These are phyloP conservation scores for Cutaneotrichosporon sp. DNA, from an alignment of 1,284 basidiomycete genomes.

Conservation along the genomic window DNA sequence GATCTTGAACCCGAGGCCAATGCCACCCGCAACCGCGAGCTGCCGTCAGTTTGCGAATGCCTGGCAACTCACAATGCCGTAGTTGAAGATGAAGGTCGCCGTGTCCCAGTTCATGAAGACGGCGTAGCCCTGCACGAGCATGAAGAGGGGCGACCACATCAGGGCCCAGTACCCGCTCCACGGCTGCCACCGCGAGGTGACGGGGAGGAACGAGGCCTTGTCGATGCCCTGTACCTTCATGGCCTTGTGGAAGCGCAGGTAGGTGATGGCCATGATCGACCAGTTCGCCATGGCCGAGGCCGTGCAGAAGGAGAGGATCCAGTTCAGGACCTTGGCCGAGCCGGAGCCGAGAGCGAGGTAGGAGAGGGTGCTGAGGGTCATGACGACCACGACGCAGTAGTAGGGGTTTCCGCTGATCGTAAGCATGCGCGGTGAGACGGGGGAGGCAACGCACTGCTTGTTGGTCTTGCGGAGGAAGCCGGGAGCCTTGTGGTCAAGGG, in stretches of 20 bases:
- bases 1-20: not conserved
- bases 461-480: constrained; percentile 61
- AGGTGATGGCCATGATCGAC: constrained; percentile 74
- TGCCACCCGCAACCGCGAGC: not conserved
- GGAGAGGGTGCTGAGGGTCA: constrained; percentile 61
- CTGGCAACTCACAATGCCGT: too few species aligned
- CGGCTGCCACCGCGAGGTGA: not conserved
- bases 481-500: constrained; percentile 59
- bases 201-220: not conserved
- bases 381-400: constrained; percentile 61
- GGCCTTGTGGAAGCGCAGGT: constrained; percentile 72
- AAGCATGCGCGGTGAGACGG: not conserved
- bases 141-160: not conserved
- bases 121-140: not conserved
- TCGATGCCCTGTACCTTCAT: constrained; percentile 65
- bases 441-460: constrained; percentile 43
- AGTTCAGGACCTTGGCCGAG: constrained; percentile 67
- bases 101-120: not conserved
- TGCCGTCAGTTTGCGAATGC: too few species aligned
- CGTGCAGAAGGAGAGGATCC: constrained; percentile 65
- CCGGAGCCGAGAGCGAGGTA: constrained; percentile 61
- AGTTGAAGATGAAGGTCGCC: not conserved
- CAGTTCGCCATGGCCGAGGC: constrained; percentile 65
- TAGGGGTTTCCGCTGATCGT: constrained; percentile 67
- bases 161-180: not conserved